These are phyloP conservation scores for Striga hermonthica DNA, from an alignment of 305 asterid genomes.

Conservation along the genomic window DNA sequence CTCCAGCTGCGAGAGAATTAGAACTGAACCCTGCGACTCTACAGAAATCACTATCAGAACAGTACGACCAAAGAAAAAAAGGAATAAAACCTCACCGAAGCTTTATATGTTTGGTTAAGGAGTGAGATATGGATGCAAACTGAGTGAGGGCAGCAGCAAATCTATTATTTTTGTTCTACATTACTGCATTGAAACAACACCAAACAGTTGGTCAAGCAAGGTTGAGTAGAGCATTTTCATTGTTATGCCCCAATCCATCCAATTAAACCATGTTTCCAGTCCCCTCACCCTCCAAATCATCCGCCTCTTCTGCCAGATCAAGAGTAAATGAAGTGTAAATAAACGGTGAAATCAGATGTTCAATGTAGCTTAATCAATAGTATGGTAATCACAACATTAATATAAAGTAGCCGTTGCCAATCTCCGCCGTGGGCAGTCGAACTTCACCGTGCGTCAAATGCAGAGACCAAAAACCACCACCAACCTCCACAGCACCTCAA, in stretches of 20 bases:
- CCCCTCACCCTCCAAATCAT: constrained; percentile 40
- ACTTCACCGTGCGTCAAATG: no score
- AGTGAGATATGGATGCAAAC: no score
- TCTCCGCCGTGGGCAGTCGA: no score
- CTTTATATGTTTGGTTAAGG: neutral
- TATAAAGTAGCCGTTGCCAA: no score
- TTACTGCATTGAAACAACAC: no score
- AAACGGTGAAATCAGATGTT: neutral
- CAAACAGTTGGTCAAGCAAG: no score
- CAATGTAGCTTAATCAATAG: constrained; percentile 14
- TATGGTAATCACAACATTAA: neutral
- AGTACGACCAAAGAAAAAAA: neutral
- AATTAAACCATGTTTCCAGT: constrained; percentile 32
- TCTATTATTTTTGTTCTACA: no score
- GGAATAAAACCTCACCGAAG: neutral
- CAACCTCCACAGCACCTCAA: no score
- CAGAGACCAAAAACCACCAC: no score
- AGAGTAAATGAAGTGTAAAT: constrained; percentile 12
- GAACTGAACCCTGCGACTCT: constrained; percentile 47
- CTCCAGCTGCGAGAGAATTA: constrained; percentile 62
- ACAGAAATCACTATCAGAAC: constrained; percentile 10
- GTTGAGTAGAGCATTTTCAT: constrained; percentile 34
- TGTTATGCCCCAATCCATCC: constrained; percentile 33
- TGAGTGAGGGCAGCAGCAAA: no score
- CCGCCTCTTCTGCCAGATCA: constrained; percentile 52